Conservation (phyloP, 2,329 filamentous ascomycete genomes). For the Aspergillus ustus region DNA sequence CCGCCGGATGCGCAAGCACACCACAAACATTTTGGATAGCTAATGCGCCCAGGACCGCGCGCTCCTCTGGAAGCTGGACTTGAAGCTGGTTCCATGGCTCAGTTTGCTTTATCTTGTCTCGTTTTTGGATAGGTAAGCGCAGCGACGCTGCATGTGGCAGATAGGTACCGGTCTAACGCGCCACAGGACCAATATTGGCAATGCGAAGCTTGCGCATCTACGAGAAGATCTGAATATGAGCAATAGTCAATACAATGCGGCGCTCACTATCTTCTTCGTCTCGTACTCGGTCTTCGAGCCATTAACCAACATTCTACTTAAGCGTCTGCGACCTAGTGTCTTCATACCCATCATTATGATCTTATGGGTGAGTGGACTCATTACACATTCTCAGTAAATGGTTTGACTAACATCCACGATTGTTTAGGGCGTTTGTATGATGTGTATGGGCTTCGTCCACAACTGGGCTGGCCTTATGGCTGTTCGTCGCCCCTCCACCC, state of each 20-base stretch:
- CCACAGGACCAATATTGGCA: constrained; percentile 73
- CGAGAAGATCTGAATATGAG: constrained; percentile 65
- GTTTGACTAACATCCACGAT: not conserved
- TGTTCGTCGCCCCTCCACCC: constrained; percentile 19
- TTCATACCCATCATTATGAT: constrained; percentile 85
- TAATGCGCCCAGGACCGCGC: constrained; percentile 43
- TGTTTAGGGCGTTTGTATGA: constrained; percentile 49
- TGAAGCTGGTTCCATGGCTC: constrained; percentile 53
- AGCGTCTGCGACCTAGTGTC: constrained; percentile 72
- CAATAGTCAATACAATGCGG: constrained; percentile 70
- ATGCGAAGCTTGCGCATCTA: constrained; percentile 65
- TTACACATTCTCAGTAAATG: not conserved
- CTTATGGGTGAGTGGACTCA: constrained; percentile 44
- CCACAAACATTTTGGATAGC: not conserved
- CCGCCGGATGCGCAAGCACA: not conserved
- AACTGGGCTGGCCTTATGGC: constrained; percentile 54
- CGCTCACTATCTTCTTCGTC: constrained; percentile 83
- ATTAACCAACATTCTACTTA: constrained; percentile 79
- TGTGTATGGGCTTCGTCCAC: constrained; percentile 51
- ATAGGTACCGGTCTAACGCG: not conserved
- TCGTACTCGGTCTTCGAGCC: constrained; percentile 79
- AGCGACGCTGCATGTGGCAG: not conserved
- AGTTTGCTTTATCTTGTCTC: constrained; percentile 51
- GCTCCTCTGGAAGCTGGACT: constrained; percentile 51
- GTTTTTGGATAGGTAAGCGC: constrained; percentile 43